phyloP scores from a whole-genome alignment of 2,329 filamentous ascomycete species.

The Aphanocladium album region DNA sequence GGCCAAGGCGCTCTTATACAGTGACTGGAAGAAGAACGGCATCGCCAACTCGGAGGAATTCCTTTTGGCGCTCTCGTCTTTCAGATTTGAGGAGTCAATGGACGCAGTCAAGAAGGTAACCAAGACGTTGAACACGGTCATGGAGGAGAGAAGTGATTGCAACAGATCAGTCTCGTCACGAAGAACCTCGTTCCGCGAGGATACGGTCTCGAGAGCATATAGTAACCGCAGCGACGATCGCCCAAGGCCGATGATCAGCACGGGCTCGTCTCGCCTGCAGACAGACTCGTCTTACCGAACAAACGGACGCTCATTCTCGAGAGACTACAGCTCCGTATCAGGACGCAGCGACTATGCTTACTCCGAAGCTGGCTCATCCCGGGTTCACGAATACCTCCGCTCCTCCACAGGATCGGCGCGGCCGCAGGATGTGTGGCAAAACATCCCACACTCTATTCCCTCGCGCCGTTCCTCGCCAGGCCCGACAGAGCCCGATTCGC shows the following conservation, averaged over 20 bases:
- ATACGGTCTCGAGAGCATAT: background rate
- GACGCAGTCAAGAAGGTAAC: background rate
- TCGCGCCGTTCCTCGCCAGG: constrained; percentile 8
- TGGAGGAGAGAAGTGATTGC: background rate
- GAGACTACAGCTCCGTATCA: background rate
- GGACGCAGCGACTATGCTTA: background rate
- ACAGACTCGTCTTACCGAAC: background rate
- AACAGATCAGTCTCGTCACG: background rate
- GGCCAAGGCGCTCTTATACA: constrained; percentile 3
- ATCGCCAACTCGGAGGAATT: constrained; percentile 7
- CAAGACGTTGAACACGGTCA: background rate
- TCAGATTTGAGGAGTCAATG: background rate
- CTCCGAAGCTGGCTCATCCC: background rate
- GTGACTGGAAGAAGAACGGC: background rate
- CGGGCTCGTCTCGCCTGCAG: background rate
- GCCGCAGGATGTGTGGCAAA: background rate
- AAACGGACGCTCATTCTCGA: background rate
- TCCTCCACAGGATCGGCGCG: background rate
- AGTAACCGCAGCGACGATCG: background rate
- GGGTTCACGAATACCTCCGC: background rate
- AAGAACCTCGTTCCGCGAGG: background rate
- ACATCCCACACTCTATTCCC: background rate
- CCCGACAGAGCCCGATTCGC: background rate
- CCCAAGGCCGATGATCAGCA: background rate
- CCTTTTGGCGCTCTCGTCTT: background rate